phyloP scores from a whole-genome alignment of 768 basidiomycete species.

The Agaricus bisporus region DNA sequence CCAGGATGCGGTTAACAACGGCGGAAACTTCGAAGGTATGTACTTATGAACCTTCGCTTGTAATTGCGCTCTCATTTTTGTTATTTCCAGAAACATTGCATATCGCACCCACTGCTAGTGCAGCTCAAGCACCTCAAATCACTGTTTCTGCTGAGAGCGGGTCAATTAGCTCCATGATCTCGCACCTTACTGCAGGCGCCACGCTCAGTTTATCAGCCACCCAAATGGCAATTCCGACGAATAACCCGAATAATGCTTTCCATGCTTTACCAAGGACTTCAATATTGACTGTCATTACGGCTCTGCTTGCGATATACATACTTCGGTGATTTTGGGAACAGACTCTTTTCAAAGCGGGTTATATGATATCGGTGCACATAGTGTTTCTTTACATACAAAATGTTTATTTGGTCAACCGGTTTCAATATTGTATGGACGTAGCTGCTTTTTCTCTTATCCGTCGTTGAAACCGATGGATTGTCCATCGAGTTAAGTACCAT shows the following conservation, averaged over 20 bases:
- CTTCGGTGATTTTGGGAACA: background rate
- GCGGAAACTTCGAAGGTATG: conserved; percentile 33
- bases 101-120: conserved; percentile 29
- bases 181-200: background rate
- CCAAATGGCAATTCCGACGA: background rate
- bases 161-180: background rate
- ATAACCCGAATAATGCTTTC: background rate
- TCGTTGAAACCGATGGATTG: background rate
- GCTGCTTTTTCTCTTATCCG: too few relatives aligned
- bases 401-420: too few relatives aligned
- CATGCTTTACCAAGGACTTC: background rate
- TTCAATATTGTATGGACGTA: too few relatives aligned
- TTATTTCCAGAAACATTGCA: conserved; percentile 23
- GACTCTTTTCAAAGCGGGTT: too few relatives aligned
- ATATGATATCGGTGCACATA: too few relatives aligned
- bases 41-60: background rate
- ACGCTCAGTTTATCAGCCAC: background rate
- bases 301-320: background rate
- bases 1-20: conserved; percentile 27
- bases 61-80: background rate
- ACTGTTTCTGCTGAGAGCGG: conserved; percentile 7
- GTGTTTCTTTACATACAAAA: too few relatives aligned
- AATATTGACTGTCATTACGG: background rate
- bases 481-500: conserved; percentile 11
- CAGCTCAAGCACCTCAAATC: conserved; percentile 15